Base-by-base conservation (phyloP, 164 flowering plant genomes). In the Dillenia turbinata region DNA sequence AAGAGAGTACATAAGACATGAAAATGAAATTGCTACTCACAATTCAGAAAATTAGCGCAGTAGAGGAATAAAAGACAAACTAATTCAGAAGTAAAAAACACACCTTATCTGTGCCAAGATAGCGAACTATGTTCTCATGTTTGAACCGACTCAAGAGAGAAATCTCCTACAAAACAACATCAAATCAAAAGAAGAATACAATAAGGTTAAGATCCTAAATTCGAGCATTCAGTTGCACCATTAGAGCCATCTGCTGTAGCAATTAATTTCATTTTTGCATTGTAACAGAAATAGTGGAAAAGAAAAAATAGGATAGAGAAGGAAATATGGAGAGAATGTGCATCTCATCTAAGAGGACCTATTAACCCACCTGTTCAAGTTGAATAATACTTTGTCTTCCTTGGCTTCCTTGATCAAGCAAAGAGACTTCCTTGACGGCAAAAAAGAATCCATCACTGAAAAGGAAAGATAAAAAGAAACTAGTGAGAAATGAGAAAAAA, bases 61-160 rank as follows among this genome's bases (percentile, higher is more conserved):
- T 19, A 9, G 43, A 2, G 14, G 10, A 8, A 12, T 13, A 22
- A 46, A 53, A 8, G 15, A 44, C 19, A 60, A 19, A 22, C 22
- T 19, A 19, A 19, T 19, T 19, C 22, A 19, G 22, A 19, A 19
- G 47, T 24, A 49, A 67, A 40, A 69, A 47, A 44, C 24, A 52
- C 79, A 94, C 99, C 97, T 73, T 87, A 40, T 82, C 80, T 49
- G 95, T 89, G 65, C 99, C 99, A 68, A 73, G 74, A 74, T 94
- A 94, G 59, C 71, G 96, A 61, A 94, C 99, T 22, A 94, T 94
- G 71, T 94, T 94, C 66, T 87, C 87, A 73, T 94, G 99, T 73
- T 94, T 79, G 58, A 91, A 89, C 78, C 77, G 83, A 69, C 97
- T 90, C 52, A 94, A 60, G 52, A 94, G 85, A 44, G 80, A 84